Conservation (phyloP, 768 basidiomycete species). For the Lentinula aciculospora region DNA sequence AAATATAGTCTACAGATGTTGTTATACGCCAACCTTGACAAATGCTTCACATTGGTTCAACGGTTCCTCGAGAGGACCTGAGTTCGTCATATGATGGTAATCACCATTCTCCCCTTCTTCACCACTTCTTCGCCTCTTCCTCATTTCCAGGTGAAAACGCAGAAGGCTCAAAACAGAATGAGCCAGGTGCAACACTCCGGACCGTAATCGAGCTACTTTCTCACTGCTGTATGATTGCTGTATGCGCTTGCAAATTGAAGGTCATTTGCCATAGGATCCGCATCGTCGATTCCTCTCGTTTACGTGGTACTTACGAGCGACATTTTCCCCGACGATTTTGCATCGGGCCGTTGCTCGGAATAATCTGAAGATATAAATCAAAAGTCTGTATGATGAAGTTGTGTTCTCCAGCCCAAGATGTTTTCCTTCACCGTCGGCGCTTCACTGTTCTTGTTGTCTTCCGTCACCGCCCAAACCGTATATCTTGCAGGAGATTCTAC, state of each 20-base stretch:
- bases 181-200: conserved; percentile 10
- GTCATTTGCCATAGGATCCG: neutral
- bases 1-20: no score
- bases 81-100: neutral
- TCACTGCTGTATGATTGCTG: neutral
- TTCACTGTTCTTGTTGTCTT: neutral
- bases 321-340: conserved; percentile 1
- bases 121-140: no score
- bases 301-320: neutral
- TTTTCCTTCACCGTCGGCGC: neutral
- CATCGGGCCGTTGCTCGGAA: neutral
- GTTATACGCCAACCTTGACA: no score
- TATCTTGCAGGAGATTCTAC: conserved; percentile 41
- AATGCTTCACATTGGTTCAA: no score
- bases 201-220: neutral
- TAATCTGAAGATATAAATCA: neutral
- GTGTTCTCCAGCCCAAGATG: neutral
- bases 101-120: neutral
- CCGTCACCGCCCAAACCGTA: conserved; percentile 23
- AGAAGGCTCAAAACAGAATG: neutral
- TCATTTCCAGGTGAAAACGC: neutral
- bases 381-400: neutral
- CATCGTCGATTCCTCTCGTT: neutral
- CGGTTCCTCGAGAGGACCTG: no score
- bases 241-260: neutral